phyloP scores from a whole-genome alignment of 768 basidiomycete genomes.

The Tulasnella sp. region DNA sequence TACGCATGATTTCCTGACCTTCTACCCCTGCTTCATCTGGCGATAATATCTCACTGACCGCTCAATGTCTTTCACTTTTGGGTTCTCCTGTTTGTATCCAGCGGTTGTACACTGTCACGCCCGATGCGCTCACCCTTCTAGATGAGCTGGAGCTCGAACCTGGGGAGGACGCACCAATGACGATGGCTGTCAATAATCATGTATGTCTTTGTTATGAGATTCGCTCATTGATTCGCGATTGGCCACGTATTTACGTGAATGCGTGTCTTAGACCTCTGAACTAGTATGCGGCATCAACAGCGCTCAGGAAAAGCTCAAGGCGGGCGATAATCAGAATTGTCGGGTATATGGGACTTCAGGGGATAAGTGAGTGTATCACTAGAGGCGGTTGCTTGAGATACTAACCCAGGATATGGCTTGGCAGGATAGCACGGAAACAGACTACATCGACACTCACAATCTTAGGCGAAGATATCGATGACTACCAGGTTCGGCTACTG shows the following conservation, averaged over 20 bases:
- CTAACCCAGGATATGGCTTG: not conserved
- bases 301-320: conserved; percentile 45
- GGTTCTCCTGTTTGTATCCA: conserved; percentile 24
- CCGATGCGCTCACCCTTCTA: conserved; percentile 41
- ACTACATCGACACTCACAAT: conserved; percentile 70
- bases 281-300: conserved; percentile 87
- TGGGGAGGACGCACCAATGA: conserved; percentile 95
- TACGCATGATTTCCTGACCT: conserved; percentile 37
- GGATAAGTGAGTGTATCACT: conserved; percentile 40
- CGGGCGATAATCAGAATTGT: conserved; percentile 75
- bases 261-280: conserved; percentile 27
- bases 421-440: conserved; percentile 44
- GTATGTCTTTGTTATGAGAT: conserved; percentile 30
- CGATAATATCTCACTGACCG: not conserved
- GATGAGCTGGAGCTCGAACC: conserved; percentile 65
- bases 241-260: not conserved
- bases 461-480: conserved; percentile 54
- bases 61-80: not conserved
- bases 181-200: conserved; percentile 60
- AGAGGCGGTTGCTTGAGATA: not conserved
- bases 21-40: too few relatives aligned
- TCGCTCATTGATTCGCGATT: not conserved
- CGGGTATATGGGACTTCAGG: conserved; percentile 53
- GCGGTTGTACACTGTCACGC: conserved; percentile 56
- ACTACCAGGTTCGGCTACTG: conserved; percentile 66